Conservation (phyloP, 257 asterid species). For the Verbascum thapsus region DNA sequence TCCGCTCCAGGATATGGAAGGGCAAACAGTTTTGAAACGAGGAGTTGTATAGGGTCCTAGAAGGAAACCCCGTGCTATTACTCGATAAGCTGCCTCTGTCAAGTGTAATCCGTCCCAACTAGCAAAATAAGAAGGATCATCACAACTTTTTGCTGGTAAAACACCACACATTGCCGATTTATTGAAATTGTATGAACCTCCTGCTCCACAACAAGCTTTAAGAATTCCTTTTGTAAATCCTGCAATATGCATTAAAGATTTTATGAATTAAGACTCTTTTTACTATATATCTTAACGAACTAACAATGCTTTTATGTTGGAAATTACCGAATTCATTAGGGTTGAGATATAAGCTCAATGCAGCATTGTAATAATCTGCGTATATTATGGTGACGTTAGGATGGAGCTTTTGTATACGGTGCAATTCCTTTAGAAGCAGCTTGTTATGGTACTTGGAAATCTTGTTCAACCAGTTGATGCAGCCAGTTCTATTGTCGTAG, state of each 20-base stretch:
- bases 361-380: conserved; percentile 54
- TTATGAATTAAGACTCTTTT: no score
- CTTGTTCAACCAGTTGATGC: conserved; percentile 53
- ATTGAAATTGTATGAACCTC: conserved; percentile 36
- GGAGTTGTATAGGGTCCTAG: conserved; percentile 36
- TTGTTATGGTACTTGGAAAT: conserved; percentile 43
- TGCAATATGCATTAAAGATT: conserved; percentile 13
- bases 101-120: conserved; percentile 43
- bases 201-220: no score
- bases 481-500: conserved; percentile 49
- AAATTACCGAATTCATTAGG: no score
- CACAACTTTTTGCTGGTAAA: conserved; percentile 25
- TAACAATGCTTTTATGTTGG: no score
- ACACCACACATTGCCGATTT: conserved; percentile 19
- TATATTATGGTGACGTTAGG: conserved; percentile 44
- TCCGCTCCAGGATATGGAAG: conserved; percentile 14
- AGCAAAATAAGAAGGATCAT: conserved; percentile 32
- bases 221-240: conserved; percentile 37
- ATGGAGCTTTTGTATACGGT: conserved; percentile 33
- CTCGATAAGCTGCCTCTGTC: conserved; percentile 37
- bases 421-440: conserved; percentile 41
- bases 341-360: conserved; percentile 36
- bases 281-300: no score
- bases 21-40: conserved; percentile 5
- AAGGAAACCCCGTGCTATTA: conserved; percentile 27